A percentile compares a stretch with the other conserved stretches of the same genome.
phyloP scores from a whole-genome alignment of 2,329 filamentous ascomycete genomes.

The Calonectria pseudoturangicola region DNA sequence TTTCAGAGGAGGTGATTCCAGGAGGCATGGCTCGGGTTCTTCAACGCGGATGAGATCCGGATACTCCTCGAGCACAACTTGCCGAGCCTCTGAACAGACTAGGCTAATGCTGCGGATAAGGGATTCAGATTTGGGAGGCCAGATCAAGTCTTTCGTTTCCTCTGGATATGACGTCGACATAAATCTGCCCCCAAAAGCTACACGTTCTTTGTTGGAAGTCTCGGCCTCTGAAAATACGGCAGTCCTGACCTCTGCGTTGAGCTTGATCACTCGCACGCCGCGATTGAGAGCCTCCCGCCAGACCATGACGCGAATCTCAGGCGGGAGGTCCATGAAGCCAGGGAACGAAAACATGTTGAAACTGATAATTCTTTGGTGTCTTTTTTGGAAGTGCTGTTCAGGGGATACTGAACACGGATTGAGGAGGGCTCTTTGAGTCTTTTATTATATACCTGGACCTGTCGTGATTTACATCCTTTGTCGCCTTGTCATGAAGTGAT shows the following conservation, averaged over 20 bases:
- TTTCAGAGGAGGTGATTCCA: neutral
- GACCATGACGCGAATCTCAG: slow-evolving; percentile 29
- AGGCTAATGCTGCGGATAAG: slow-evolving; percentile 20
- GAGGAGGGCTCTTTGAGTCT: neutral
- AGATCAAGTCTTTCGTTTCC: slow-evolving; percentile 9
- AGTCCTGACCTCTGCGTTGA: slow-evolving; percentile 4
- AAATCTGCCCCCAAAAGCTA: slow-evolving; percentile 36
- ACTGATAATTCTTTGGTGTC: neutral
- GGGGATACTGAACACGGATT: neutral
- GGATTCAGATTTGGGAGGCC: slow-evolving; percentile 9
- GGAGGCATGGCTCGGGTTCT: neutral
- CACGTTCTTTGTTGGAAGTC: slow-evolving; percentile 2
- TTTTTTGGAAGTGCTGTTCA: neutral
- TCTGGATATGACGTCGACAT: slow-evolving; percentile 14
- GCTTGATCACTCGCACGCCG: slow-evolving; percentile 15
- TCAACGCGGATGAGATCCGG: slow-evolving; percentile 30
- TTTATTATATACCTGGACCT: slow-evolving; percentile 7
- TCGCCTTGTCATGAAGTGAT: neutral
- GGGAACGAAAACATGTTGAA: slow-evolving; percentile 12
- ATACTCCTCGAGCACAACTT: slow-evolving; percentile 1
- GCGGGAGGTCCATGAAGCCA: slow-evolving; percentile 24
- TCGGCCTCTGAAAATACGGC: neutral
- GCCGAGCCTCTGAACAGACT: slow-evolving; percentile 30
- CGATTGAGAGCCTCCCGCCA: slow-evolving; percentile 24
- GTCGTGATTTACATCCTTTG: slow-evolving; percentile 28